phyloP scores from a whole-genome alignment of 192 early-diverging fungal genomes.

The Backusella macrospora region DNA sequence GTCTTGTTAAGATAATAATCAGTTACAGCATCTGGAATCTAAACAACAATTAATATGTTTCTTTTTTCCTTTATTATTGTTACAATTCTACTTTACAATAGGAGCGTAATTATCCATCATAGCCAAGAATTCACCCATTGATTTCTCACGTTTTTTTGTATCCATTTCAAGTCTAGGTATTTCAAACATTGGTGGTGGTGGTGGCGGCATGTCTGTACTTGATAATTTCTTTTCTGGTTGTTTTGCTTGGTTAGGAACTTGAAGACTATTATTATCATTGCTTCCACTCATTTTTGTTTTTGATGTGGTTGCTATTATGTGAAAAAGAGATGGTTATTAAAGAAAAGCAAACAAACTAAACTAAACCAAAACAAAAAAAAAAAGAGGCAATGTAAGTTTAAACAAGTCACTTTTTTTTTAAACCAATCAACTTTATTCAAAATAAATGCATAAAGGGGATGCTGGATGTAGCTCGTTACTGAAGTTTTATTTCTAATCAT shows the following conservation, averaged over 20 bases:
- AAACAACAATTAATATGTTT: not conserved
- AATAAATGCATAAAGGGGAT: no score
- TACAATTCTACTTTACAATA: conserved; percentile 59
- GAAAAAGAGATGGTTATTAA: not conserved
- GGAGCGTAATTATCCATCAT: conserved; percentile 88
- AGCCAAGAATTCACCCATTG: conserved; percentile 76
- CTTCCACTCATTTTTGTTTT: conserved; percentile 4
- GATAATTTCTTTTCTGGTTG: not conserved
- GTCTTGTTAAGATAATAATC: conserved; percentile 85
- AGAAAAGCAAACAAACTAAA: not conserved
- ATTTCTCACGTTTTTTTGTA: conserved; percentile 28
- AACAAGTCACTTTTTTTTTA: no score
- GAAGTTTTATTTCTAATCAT: no score
- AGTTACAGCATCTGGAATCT: conserved; percentile 93
- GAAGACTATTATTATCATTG: conserved; percentile 4
- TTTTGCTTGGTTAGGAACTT: conserved; percentile 8
- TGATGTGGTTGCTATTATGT: not conserved
- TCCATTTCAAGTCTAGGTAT: conserved; percentile 11
- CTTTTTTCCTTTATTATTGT: not conserved
- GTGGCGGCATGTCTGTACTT: not conserved
- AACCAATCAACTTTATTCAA: no score
- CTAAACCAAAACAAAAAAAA: no score
- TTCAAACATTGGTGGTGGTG: not conserved
- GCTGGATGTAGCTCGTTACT: no score
- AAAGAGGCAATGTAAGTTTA: not conserved